Percentiles rank a stretch among this genome's conserved stretches.
These are phyloP conservation scores for Ramaria sp. DNA, from an alignment of 768 basidiomycete species.

Conservation along the genomic window DNA sequence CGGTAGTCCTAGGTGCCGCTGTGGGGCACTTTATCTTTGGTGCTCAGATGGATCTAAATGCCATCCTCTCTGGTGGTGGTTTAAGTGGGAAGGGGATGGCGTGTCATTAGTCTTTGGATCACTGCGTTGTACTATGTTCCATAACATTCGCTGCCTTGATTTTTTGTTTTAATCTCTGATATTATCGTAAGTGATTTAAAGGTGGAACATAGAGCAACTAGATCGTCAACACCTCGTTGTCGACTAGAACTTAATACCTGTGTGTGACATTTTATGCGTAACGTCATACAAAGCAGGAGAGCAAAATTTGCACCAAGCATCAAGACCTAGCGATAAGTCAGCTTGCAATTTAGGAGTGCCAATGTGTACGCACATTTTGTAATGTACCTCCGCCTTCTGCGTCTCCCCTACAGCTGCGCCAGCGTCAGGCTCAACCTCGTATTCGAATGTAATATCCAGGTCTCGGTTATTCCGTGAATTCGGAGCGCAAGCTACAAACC, in stretches of 20 bases:
- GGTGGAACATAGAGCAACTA: neutral
- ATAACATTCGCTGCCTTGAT: neutral
- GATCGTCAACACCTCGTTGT: neutral
- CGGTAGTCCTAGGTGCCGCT: slow-evolving; percentile 74
- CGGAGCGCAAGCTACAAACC: slow-evolving; percentile 68
- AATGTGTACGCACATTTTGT: slow-evolving; percentile 70
- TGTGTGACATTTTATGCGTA: neutral
- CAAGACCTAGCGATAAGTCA: slow-evolving; percentile 9
- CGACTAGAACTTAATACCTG: neutral
- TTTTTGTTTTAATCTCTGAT: neutral
- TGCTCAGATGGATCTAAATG: slow-evolving; percentile 49
- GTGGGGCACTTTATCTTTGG: slow-evolving; percentile 76
- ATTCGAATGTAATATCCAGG: slow-evolving; percentile 79
- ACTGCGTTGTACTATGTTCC: neutral
- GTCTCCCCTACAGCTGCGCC: slow-evolving; percentile 9
- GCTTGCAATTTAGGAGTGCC: neutral
- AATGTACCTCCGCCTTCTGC: slow-evolving; percentile 33
- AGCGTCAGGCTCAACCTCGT: slow-evolving; percentile 34
- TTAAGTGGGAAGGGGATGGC: slow-evolving; percentile 61
- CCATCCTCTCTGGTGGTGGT: slow-evolving; percentile 34
- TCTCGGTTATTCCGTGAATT: slow-evolving; percentile 92
- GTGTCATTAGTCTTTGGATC: slow-evolving; percentile 46
- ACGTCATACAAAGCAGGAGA: neutral
- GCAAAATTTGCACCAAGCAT: neutral
- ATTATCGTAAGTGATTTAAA: neutral